These are phyloP conservation scores for Lyophyllum decastes DNA, from an alignment of 768 basidiomycete genomes.

Conservation along the genomic window DNA sequence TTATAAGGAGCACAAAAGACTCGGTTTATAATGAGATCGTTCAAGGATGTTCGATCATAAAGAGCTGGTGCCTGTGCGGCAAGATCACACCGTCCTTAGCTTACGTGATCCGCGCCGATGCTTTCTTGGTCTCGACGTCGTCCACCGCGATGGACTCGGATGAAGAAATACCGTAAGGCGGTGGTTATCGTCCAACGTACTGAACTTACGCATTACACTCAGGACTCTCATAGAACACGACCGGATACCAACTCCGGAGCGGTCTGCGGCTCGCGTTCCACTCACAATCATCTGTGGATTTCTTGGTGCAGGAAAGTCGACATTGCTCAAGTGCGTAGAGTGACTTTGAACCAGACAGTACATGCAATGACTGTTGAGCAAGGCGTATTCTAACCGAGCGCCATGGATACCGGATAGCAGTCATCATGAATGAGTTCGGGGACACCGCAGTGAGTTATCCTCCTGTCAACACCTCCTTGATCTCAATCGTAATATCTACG, in stretches of 20 bases:
- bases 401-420: slow-evolving; percentile 95
- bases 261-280: slow-evolving; percentile 53
- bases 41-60: neutral
- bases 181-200: neutral
- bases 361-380: neutral
- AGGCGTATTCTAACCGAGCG: slow-evolving; percentile 89
- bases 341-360: neutral
- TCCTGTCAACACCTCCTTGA: neutral
- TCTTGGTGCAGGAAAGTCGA: slow-evolving; percentile 93
- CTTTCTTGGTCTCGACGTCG: neutral
- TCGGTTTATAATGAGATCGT: neutral
- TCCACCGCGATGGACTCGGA: slow-evolving; percentile 44
- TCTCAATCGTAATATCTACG: slow-evolving; percentile 18
- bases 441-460: slow-evolving; percentile 77
- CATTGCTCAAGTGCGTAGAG: slow-evolving; percentile 72
- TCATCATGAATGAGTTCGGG: slow-evolving; percentile 98
- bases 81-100: neutral
- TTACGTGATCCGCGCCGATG: slow-evolving; percentile 11
- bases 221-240: slow-evolving; percentile 29
- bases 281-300: slow-evolving; percentile 95
- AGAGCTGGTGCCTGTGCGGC: neutral
- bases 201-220: slow-evolving; percentile 2
- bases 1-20: neutral
- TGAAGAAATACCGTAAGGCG: slow-evolving; percentile 57
- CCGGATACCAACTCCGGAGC: neutral